phyloP scores from a whole-genome alignment of 2,329 filamentous ascomycete genomes.

The Didymella pinodella region DNA sequence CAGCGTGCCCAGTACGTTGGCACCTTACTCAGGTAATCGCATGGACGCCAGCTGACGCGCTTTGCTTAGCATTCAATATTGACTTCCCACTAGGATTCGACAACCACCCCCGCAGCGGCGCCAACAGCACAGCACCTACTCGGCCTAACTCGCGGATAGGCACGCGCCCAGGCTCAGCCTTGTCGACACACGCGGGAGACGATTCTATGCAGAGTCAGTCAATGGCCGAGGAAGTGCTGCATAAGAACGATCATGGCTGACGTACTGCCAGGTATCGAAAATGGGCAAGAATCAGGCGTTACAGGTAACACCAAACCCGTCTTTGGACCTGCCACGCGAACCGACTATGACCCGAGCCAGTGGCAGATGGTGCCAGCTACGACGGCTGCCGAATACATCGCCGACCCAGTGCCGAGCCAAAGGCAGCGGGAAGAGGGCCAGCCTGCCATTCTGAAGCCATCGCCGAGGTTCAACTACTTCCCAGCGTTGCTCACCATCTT shows the following conservation, averaged over 20 bases:
- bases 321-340: slow-evolving; percentile 64
- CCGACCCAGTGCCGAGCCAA: slow-evolving; percentile 61
- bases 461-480: slow-evolving; percentile 62
- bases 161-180: slow-evolving; percentile 42
- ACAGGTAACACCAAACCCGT: slow-evolving; percentile 52
- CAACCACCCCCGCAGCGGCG: slow-evolving; percentile 43
- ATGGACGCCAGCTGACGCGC: slow-evolving; percentile 24
- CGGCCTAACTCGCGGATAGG: slow-evolving; percentile 45
- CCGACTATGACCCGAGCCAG: slow-evolving; percentile 60
- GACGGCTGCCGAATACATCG: slow-evolving; percentile 58
- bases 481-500: slow-evolving; percentile 67
- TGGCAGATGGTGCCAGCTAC: slow-evolving; percentile 65
- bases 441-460: slow-evolving; percentile 66
- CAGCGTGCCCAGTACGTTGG: slow-evolving; percentile 38
- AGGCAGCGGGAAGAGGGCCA: slow-evolving; percentile 58
- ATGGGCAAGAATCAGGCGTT: slow-evolving; percentile 63
- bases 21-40: slow-evolving; percentile 8
- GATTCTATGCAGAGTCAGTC: slow-evolving; percentile 46
- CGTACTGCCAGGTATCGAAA: slow-evolving; percentile 40
- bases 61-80: slow-evolving; percentile 44
- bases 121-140: slow-evolving; percentile 46
- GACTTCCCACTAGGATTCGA: slow-evolving; percentile 44
- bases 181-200: slow-evolving; percentile 43
- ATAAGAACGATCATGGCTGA: slow-evolving; percentile 24
- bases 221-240: background rate